A percentile compares a stretch with the other conserved stretches of the same genome.
phyloP scores from a whole-genome alignment of 108 stramenopile species.

The Fragilaria radians region DNA sequence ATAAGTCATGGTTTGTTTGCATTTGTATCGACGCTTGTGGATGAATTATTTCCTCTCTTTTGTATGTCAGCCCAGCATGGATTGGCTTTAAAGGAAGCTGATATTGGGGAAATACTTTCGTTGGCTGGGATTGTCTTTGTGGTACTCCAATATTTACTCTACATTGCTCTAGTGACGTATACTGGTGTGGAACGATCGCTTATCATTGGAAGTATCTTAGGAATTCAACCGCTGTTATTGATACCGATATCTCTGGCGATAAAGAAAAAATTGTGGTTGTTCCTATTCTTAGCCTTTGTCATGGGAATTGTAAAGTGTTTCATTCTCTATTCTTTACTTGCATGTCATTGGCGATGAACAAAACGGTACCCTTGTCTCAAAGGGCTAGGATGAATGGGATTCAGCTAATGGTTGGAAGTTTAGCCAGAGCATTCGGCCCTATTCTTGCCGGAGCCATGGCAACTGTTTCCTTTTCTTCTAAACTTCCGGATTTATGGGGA shows the following conservation, averaged over 20 bases:
- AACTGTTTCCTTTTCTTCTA: constrained; percentile 1
- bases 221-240: constrained; percentile 22
- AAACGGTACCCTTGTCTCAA: constrained; percentile 45
- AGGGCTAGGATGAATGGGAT: constrained; percentile 70
- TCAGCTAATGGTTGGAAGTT: constrained; percentile 44
- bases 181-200: constrained; percentile 43
- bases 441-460: constrained; percentile 35
- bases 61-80: constrained; percentile 53
- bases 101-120: constrained; percentile 57
- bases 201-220: constrained; percentile 26
- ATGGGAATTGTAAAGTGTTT: constrained; percentile 34
- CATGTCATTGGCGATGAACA: constrained; percentile 47
- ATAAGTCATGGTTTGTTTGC: constrained; percentile 55
- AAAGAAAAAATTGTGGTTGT: constrained; percentile 4
- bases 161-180: constrained; percentile 25
- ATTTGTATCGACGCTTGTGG: constrained; percentile 36
- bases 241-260: constrained; percentile 37
- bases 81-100: constrained; percentile 43
- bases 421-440: constrained; percentile 51
- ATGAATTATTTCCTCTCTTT: constrained; percentile 65
- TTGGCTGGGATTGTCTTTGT: constrained; percentile 43
- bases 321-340: constrained; percentile 41
- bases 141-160: constrained; percentile 37
- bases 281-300: constrained; percentile 17
- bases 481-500: not conserved